phyloP scores from a whole-genome alignment of 176 grass and related monocot species.

The Zizania latifolia region DNA sequence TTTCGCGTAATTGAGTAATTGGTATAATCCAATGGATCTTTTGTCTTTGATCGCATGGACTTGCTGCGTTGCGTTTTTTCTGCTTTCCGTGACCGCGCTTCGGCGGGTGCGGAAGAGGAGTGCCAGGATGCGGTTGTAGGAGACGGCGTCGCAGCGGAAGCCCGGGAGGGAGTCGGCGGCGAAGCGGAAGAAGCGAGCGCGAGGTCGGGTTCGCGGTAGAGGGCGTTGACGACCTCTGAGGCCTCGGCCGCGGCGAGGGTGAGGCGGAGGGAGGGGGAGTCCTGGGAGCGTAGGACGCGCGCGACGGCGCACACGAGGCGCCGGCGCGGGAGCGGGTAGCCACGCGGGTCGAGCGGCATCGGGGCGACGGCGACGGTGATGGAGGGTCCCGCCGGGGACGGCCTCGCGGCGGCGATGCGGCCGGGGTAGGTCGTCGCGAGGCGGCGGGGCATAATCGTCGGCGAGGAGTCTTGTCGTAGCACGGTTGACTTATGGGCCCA shows the following conservation, averaged over 20 bases:
- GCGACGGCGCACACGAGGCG: constrained; percentile 64
- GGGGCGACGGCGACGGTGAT: constrained; percentile 68
- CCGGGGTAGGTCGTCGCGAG: constrained; percentile 60
- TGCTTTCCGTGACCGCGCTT: too few species aligned
- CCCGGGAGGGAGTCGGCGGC: constrained; percentile 44
- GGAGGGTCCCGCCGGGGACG: constrained; percentile 50
- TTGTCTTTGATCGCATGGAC: too few species aligned
- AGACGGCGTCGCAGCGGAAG: constrained; percentile 78
- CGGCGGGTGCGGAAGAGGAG: constrained; percentile 44
- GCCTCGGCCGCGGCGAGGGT: constrained; percentile 61
- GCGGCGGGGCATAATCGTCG: constrained; percentile 44
- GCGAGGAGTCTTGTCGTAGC: too few species aligned
- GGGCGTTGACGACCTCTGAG: constrained; percentile 70
- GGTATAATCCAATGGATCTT: too few species aligned
- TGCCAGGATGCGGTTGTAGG: constrained; percentile 75
- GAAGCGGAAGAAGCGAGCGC: constrained; percentile 84
- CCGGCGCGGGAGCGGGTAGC: constrained; percentile 60
- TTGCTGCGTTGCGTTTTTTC: too few species aligned
- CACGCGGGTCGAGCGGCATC: constrained; percentile 36
- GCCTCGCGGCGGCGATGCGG: constrained; percentile 53
- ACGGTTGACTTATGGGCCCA: too few species aligned
- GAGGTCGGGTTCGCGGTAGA: constrained; percentile 36
- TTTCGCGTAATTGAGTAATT: too few species aligned
- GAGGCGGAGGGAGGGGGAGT: constrained; percentile 30
- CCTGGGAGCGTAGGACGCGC: constrained; percentile 46